Percentiles rank a stretch among this genome's conserved stretches.
Evolutionary conservation across 2,329 filamentous ascomycete species (phyloP).

Genomic region (Botrytis elliptica): DNA sequence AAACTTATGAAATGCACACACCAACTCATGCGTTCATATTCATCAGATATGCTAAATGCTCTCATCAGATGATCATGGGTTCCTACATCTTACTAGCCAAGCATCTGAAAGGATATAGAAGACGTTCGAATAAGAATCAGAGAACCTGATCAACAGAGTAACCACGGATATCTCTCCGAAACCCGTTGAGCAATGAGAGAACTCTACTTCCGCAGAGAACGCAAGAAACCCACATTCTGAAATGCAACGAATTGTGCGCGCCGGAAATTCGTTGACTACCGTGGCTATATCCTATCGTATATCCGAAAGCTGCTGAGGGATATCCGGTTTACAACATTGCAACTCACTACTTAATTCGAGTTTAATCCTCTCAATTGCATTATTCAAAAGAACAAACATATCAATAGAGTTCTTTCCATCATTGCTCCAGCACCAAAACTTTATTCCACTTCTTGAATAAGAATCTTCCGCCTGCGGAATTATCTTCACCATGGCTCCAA

Average conservation of each 20-base stretch:
- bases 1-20: not conserved
- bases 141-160: not conserved
- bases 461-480: not conserved
- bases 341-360: not conserved
- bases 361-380: not conserved
- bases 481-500: slow-evolving; percentile 28
- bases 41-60: not conserved
- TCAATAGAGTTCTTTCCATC: not conserved
- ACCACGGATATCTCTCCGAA: not conserved
- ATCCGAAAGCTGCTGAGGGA: not conserved
- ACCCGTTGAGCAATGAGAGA: not conserved
- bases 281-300: slow-evolving; percentile 9
- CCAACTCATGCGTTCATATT: not conserved
- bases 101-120: too few species aligned
- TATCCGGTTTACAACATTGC: not conserved
- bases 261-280: not conserved
- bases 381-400: not conserved
- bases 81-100: not conserved
- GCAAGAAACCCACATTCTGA: too few species aligned
- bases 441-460: not conserved
- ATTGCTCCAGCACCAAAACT: not conserved
- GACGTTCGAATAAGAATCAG: not conserved
- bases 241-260: too few species aligned
- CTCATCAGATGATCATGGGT: not conserved
- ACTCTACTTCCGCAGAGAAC: not conserved